These are phyloP conservation scores for Micractinium sp. DNA, from an alignment of 139 green algal species.

Conservation along the genomic window DNA sequence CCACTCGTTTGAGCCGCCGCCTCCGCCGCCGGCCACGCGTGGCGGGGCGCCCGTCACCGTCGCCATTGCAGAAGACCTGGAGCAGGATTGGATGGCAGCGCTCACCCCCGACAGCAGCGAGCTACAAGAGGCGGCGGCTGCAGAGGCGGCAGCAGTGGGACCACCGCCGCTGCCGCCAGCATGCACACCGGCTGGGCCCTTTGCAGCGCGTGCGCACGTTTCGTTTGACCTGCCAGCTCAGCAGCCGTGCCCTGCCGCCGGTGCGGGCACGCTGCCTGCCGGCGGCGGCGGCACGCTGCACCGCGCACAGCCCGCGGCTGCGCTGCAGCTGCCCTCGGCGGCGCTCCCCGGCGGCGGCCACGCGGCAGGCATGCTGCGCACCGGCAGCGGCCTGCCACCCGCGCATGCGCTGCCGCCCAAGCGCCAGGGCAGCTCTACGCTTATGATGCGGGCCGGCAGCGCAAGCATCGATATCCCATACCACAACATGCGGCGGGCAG, in stretches of 20 bases:
- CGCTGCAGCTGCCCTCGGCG: no score
- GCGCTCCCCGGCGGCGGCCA: no score
- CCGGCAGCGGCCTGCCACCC: neutral
- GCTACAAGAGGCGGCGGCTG: neutral
- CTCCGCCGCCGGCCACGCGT: neutral
- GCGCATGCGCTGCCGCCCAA: neutral
- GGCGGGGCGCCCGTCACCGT: neutral
- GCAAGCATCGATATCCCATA: neutral
- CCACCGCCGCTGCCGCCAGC: neutral
- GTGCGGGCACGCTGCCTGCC: slow-evolving; percentile 8
- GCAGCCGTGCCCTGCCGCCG: neutral
- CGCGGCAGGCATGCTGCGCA: neutral
- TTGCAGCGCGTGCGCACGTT: neutral
- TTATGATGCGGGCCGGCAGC: neutral
- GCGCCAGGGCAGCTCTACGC: neutral
- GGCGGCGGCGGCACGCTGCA: neutral
- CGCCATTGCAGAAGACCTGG: neutral
- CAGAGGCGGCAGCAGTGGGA: neutral
- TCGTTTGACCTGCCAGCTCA: neutral
- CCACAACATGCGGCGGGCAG: neutral
- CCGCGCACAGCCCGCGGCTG: no score
- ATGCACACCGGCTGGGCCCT: neutral
- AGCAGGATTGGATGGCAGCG: slow-evolving; percentile 6
- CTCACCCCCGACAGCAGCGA: slow-evolving; percentile 7
- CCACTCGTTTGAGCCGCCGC: neutral